Evolutionary conservation across 352 stramenopile species (phyloP), one percentile per base, ranked within the genome.

Genomic region (Pythium plurisporium): DNA sequence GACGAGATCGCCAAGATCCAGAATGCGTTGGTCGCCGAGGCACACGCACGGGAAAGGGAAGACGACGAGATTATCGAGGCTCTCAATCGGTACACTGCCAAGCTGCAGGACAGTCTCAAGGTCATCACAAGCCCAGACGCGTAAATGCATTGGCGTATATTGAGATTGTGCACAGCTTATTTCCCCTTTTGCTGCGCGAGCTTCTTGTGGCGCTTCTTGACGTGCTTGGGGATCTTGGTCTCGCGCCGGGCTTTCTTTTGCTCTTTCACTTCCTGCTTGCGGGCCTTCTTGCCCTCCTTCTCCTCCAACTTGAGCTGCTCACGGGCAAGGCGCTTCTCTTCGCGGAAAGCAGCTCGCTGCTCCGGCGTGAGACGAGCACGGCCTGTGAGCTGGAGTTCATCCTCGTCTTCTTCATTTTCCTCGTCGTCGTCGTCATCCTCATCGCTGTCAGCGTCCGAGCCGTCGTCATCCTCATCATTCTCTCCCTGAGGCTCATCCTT

Each of bases 141-240:
- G 3, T 92, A 67, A 70, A 36, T 14, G 19, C 11, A 29, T 14
- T 11, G 25, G 20, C 17, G 8, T 31, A 57, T 11, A 55, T 31
- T 20, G 19, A 6, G 33, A 45, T 29, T 57, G 31, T 22, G 37
- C 37, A 23, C 7, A 12, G n/a, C 31, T 49, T 66, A 76, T 56
- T 91, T 96, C 49, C 91, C 91, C 58, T 94, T 96, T 60, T 91
- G 81, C 58, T 98, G 96, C 0, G 91, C 79, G 53, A 98, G 86
- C 59, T 98, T 98, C 65, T 98, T 98, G 59, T 97, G 91, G 54
- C 90, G 85, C 70, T 99, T 98, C 84, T 99, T 99, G 49, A 99
- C 77, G 67, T 99, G 97, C 77, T 99, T 99, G 40, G 97, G 97
- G 55, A 99, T 97, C 69, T 99, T 99, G 25, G 73, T 97, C 73